Evolutionary conservation across 1,139 yeast species (phyloP).

Genomic region (Tardiomyces digboiensis): DNA sequence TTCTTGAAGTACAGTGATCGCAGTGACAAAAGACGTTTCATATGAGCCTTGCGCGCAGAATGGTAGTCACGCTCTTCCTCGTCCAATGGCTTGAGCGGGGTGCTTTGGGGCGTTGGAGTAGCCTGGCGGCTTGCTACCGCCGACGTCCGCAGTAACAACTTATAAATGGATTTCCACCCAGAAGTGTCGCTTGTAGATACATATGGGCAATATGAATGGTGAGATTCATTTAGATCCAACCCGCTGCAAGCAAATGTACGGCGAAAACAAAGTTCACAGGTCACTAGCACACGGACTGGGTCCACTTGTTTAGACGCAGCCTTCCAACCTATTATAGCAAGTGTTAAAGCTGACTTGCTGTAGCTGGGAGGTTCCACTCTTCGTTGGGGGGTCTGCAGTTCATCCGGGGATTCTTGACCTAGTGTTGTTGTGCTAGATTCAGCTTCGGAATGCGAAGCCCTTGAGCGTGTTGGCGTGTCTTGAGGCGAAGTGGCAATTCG

Average conservation of each 20-base stretch:
- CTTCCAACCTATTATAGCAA: background rate
- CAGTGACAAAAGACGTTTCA: background rate
- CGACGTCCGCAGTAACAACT: background rate
- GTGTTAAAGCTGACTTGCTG: background rate
- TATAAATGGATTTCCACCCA: background rate
- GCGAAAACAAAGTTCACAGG: background rate
- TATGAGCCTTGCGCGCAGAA: background rate
- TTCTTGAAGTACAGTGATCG: background rate
- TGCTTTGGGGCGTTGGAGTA: background rate
- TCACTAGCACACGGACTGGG: background rate
- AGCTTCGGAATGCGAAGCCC: too few species aligned
- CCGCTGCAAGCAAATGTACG: background rate
- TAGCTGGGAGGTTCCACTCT: too few species aligned
- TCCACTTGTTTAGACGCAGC: background rate
- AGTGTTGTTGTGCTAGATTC: too few species aligned
- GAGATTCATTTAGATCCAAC: background rate
- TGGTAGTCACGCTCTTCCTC: background rate
- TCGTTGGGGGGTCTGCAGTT: too few species aligned
- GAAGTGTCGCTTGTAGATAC: background rate
- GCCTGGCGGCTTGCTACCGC: background rate
- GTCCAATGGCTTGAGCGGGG: background rate
- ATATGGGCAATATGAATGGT: constrained; percentile 1
- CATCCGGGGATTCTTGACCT: too few species aligned
- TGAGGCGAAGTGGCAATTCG: too few species aligned
- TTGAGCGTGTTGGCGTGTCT: too few species aligned